Percentiles rank a stretch among this genome's conserved stretches.
phyloP scores from a whole-genome alignment of 352 stramenopile genomes.

The Phytophthora quininea region DNA sequence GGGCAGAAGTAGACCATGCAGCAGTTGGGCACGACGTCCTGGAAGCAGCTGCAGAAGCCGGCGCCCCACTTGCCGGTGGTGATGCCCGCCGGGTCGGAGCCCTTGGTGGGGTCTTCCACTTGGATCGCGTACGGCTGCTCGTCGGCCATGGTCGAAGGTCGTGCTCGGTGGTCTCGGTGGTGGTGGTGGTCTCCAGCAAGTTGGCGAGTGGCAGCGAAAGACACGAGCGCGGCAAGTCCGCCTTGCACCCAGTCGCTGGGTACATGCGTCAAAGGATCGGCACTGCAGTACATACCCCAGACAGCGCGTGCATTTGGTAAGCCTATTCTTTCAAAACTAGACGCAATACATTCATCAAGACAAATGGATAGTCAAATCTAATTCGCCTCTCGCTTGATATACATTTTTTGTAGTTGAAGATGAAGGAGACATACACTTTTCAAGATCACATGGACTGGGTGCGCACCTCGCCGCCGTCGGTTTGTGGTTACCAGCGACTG shows the following conservation, averaged over 20 bases:
- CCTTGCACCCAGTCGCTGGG: not conserved
- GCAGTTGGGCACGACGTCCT: slow-evolving; percentile 46
- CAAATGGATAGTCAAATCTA: not conserved
- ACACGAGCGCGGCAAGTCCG: too few species aligned
- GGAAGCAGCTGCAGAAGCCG: slow-evolving; percentile 47
- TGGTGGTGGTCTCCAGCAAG: not conserved
- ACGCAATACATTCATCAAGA: not conserved
- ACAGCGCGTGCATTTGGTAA: too few species aligned
- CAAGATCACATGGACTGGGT: slow-evolving; percentile 20
- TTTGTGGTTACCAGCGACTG: not conserved
- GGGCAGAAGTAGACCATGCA: slow-evolving; percentile 48
- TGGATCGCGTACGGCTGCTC: slow-evolving; percentile 14
- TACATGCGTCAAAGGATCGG: not conserved
- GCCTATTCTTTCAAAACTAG: too few species aligned
- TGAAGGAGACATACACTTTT: not conserved
- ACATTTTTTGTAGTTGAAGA: not conserved
- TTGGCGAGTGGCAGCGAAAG: not conserved
- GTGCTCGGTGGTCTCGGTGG: not conserved
- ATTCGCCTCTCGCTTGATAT: not conserved
- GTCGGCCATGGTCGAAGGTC: not conserved
- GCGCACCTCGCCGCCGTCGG: slow-evolving; percentile 21
- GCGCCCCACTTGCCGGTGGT: slow-evolving; percentile 34
- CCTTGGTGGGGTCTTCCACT: slow-evolving; percentile 16
- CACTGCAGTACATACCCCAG: too few species aligned
- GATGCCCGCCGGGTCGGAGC: slow-evolving; percentile 6